Conservation (phyloP, 192 early-diverging fungal genomes). For the Coemansia aciculifera region DNA sequence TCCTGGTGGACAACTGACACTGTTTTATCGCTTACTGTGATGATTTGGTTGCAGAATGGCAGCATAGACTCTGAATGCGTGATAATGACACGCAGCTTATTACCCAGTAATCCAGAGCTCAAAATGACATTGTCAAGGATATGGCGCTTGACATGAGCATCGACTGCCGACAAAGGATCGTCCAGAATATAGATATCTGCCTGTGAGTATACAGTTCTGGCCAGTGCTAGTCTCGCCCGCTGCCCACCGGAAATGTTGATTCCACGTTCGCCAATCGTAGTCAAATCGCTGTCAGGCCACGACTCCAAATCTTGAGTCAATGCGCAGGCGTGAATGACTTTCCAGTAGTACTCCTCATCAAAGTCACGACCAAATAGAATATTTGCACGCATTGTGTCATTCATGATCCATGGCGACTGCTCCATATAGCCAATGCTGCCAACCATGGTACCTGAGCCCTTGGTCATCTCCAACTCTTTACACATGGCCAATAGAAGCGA, state of each 20-base stretch:
- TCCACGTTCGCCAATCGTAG: constrained; percentile 12
- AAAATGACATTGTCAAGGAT: constrained; percentile 19
- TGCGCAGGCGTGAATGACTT: constrained; percentile 5
- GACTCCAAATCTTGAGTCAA: constrained; percentile 5
- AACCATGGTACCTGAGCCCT: constrained; percentile 51
- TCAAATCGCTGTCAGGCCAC: constrained; percentile 6
- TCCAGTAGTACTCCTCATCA: constrained; percentile 10
- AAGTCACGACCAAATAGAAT: constrained; percentile 20
- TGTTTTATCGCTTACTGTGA: not conserved
- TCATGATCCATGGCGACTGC: constrained; percentile 59
- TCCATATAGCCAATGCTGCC: constrained; percentile 72
- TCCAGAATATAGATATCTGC: constrained; percentile 17
- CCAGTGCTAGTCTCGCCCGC: constrained; percentile 16
- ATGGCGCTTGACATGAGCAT: constrained; percentile 10
- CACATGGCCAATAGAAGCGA: constrained; percentile 73
- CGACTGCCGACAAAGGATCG: not conserved
- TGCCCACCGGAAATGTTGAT: constrained; percentile 30
- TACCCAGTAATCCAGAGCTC: constrained; percentile 13
- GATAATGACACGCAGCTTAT: constrained; percentile 5
- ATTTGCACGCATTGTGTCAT: constrained; percentile 13
- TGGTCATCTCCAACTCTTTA: constrained; percentile 65
- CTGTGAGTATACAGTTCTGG: constrained; percentile 18
- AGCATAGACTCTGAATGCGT: not conserved
- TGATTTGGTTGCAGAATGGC: constrained; percentile 7
- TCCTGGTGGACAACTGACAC: not conserved